phyloP scores from a whole-genome alignment of 495 filamentous ascomycete species.

The Penicillium tannophilum region DNA sequence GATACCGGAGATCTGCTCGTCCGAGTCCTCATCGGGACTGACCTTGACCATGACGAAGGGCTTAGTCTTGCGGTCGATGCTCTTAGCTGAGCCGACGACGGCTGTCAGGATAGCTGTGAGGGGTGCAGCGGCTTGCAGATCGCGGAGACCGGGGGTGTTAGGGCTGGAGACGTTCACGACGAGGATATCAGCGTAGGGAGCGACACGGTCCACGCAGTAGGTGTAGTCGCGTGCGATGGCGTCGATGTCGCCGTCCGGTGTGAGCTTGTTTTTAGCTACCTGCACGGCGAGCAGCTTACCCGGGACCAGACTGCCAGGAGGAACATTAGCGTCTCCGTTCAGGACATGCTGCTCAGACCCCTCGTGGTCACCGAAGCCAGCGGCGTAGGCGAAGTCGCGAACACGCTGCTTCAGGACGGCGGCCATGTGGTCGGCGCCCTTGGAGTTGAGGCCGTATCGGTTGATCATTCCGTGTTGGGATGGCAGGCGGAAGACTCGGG shows the following conservation, averaged over 20 bases:
- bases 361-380: slow-evolving; percentile 64
- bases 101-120: slow-evolving; percentile 76
- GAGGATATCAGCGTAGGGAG: slow-evolving; percentile 85
- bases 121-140: slow-evolving; percentile 78
- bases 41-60: slow-evolving; percentile 96
- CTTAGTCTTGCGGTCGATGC: slow-evolving; percentile 66
- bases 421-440: slow-evolving; percentile 85
- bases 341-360: slow-evolving; percentile 70
- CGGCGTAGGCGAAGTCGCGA: slow-evolving; percentile 67
- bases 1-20: slow-evolving; percentile 81
- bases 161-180: slow-evolving; percentile 97
- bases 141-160: slow-evolving; percentile 88
- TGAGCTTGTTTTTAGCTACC: slow-evolving; percentile 94
- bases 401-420: slow-evolving; percentile 76
- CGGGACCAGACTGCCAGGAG: slow-evolving; percentile 70
- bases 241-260: slow-evolving; percentile 78
- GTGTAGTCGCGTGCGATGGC: slow-evolving; percentile 86
- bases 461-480: slow-evolving; percentile 87
- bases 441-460: slow-evolving; percentile 86
- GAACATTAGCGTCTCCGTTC: slow-evolving; percentile 65
- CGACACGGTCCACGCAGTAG: slow-evolving; percentile 78
- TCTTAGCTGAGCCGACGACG: slow-evolving; percentile 76
- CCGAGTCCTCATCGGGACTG: slow-evolving; percentile 86
- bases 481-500: slow-evolving; percentile 83
- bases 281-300: slow-evolving; percentile 88